Percentiles rank a stretch among this genome's conserved stretches.
phyloP scores from a whole-genome alignment of 257 asterid genomes.

The Ocimum tenuiflorum region DNA sequence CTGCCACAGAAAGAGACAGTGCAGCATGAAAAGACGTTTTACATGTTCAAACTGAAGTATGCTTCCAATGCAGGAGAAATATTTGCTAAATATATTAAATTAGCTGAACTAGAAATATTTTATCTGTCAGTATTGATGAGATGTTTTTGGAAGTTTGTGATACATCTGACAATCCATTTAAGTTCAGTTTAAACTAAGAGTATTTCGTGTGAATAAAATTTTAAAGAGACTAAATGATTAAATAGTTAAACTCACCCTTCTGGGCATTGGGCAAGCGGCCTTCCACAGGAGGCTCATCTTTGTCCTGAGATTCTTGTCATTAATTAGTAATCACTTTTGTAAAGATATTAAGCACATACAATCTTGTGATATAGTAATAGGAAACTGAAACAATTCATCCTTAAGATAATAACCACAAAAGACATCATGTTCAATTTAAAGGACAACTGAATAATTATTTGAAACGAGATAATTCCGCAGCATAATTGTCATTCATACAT shows the following conservation, averaged over 20 bases:
- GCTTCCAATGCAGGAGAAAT: not conserved
- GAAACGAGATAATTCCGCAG: not conserved
- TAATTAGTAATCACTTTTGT: not conserved
- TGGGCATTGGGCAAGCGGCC: constrained; percentile 87
- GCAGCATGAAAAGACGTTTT: not conserved
- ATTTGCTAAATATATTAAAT: not conserved
- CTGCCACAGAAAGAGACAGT: constrained; percentile 28
- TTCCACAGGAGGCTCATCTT: constrained; percentile 59
- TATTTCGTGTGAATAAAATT: not conserved
- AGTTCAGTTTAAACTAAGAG: too few species aligned
- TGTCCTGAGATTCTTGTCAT: constrained; percentile 43
- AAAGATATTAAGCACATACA: not conserved
- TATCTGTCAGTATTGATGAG: too few species aligned
- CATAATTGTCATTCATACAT: not conserved
- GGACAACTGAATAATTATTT: not conserved
- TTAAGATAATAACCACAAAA: not conserved
- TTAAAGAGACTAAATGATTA: not conserved
- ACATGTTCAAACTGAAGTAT: not conserved
- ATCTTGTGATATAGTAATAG: not conserved
- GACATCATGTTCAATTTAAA: not conserved
- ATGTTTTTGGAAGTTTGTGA: too few species aligned
- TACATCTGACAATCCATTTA: too few species aligned
- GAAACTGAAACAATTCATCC: not conserved
- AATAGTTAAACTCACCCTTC: constrained; percentile 47
- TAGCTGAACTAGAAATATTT: too few species aligned